Conservation (phyloP, 805 yeast species). For the Wickerhamomyces alni region DNA sequence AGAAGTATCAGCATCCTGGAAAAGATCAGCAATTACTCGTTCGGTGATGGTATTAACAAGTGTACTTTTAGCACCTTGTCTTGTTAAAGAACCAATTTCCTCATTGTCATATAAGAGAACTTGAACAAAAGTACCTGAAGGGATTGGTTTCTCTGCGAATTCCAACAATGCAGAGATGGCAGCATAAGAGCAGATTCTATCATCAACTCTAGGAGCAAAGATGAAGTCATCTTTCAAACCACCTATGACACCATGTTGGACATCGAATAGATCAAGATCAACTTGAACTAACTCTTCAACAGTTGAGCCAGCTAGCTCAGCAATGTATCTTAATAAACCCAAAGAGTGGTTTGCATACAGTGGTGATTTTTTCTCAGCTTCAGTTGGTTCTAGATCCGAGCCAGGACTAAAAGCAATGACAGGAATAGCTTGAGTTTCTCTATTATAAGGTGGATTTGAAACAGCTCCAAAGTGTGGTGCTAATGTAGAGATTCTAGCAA, state of each 20-base stretch:
- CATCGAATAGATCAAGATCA: slow-evolving; percentile 77
- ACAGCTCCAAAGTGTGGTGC: slow-evolving; percentile 85
- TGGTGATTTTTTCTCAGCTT: slow-evolving; percentile 58
- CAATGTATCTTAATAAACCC: slow-evolving; percentile 60
- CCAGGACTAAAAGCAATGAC: slow-evolving; percentile 53
- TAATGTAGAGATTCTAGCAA: slow-evolving; percentile 77
- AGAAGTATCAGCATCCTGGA: slow-evolving; percentile 15
- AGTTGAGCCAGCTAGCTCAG: slow-evolving; percentile 50
- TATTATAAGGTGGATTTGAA: slow-evolving; percentile 65
- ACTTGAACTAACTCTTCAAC: slow-evolving; percentile 61
- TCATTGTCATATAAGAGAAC: slow-evolving; percentile 75
- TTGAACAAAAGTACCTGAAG: slow-evolving; percentile 39
- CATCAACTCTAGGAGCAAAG: slow-evolving; percentile 81
- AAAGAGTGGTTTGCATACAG: slow-evolving; percentile 64
- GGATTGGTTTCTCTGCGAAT: slow-evolving; percentile 30
- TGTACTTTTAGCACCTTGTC: slow-evolving; percentile 82
- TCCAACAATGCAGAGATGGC: slow-evolving; percentile 58
- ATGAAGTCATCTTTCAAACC: slow-evolving; percentile 74
- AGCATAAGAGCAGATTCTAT: slow-evolving; percentile 73
- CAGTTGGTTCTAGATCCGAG: slow-evolving; percentile 42
- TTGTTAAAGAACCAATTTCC: slow-evolving; percentile 75
- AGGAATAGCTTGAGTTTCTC: slow-evolving; percentile 75
- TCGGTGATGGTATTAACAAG: slow-evolving; percentile 58
- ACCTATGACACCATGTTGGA: slow-evolving; percentile 73
- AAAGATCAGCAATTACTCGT: slow-evolving; percentile 37